Evolutionary conservation across 306 rosid species (phyloP).

Genomic region (Fragaria iinumae): DNA sequence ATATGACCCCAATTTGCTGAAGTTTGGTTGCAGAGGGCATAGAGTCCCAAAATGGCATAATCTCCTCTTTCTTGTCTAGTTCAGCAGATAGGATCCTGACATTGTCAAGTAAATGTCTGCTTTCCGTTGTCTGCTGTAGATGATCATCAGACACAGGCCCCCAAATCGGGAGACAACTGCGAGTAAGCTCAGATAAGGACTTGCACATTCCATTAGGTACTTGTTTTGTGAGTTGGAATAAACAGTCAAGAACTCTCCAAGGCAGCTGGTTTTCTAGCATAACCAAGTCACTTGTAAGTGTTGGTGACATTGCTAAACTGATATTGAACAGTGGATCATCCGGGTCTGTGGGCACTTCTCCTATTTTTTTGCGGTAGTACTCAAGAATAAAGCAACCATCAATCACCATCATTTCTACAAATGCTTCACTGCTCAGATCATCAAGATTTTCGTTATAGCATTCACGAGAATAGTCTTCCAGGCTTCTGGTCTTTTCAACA

Average conservation of each 20-base stretch:
- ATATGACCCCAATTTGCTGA: not conserved
- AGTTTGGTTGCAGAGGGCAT: not conserved
- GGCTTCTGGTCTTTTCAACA: not conserved
- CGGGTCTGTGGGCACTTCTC: not conserved
- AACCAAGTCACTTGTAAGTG: not conserved
- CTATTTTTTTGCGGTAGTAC: not conserved
- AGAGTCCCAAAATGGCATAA: not conserved
- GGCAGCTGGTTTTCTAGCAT: conserved; percentile 15
- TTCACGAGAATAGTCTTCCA: not conserved
- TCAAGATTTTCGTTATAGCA: not conserved
- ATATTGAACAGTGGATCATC: not conserved
- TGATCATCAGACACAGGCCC: not conserved
- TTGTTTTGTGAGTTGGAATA: conserved; percentile 5
- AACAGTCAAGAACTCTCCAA: conserved; percentile 6
- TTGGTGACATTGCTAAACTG: not conserved
- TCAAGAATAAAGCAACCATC: conserved; percentile 6
- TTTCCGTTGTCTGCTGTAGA: not conserved
- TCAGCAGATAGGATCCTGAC: not conserved
- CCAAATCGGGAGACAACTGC: not conserved
- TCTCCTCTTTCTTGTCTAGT: not conserved
- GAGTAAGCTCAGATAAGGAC: not conserved
- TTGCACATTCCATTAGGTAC: not conserved
- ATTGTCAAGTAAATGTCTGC: not conserved
- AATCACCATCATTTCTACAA: conserved; percentile 5
- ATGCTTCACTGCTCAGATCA: not conserved